Conservation (phyloP, 495 filamentous ascomycete genomes). For the Baudoinia panamericana region DNA sequence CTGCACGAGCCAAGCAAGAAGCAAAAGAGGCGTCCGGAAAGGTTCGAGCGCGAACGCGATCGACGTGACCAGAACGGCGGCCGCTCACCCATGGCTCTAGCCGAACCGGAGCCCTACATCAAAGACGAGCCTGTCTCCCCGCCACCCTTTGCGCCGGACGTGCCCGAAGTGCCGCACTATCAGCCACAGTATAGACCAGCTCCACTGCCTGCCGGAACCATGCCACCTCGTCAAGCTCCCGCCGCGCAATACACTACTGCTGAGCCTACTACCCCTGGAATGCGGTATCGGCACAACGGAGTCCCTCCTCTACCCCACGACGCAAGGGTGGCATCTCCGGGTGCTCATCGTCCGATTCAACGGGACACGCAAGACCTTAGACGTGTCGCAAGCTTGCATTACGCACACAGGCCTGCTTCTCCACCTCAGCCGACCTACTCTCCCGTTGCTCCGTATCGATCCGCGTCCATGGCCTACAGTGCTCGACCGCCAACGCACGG, state of each 20-base stretch:
- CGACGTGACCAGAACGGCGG: too few species aligned
- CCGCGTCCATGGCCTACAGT: conserved; percentile 10
- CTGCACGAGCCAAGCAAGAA: conserved; percentile 1
- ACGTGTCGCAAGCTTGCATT: conserved; percentile 43
- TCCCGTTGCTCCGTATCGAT: conserved; percentile 17
- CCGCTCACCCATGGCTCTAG: conserved; percentile 5
- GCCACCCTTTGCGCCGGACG: conserved; percentile 37
- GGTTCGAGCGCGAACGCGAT: conserved; percentile 2
- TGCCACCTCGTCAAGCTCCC: conserved; percentile 11
- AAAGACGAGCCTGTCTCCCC: conserved; percentile 82
- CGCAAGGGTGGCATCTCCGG: conserved; percentile 33
- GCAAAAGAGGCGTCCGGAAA: conserved; percentile 5
- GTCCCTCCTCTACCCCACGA: too few species aligned
- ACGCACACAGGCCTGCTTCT: conserved; percentile 29
- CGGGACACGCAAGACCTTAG: conserved; percentile 46
- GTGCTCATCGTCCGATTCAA: conserved; percentile 31
- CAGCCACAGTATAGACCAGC: too few species aligned
- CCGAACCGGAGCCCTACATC: conserved; percentile 44
- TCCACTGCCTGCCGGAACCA: too few species aligned
- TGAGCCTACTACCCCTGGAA: conserved; percentile 15
- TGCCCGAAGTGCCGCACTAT: conserved; percentile 25
- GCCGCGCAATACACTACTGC: too few species aligned
- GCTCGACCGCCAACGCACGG: too few species aligned
- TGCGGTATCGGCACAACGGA: conserved; percentile 16
- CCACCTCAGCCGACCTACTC: conserved; percentile 27